Percentiles rank a stretch among this genome's conserved stretches.
phyloP scores from a whole-genome alignment of 2,329 filamentous ascomycete species.

The Ophiostoma perfectum region DNA sequence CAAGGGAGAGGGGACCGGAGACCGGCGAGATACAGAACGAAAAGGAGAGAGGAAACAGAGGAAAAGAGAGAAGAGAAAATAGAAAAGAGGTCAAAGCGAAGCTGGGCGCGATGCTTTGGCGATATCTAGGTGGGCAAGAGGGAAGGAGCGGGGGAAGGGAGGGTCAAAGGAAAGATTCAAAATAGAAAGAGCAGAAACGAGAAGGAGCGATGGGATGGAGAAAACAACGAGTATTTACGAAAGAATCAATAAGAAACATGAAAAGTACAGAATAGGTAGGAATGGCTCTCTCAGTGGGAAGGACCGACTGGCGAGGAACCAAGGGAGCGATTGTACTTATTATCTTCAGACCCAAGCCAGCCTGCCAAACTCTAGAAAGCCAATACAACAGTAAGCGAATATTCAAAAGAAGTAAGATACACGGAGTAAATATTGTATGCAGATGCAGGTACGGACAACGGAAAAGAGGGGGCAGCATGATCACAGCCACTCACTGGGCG shows the following conservation, averaged over 20 bases:
- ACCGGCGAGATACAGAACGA: neutral
- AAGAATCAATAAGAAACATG: neutral
- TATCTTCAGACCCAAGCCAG: neutral
- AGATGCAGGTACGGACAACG: neutral
- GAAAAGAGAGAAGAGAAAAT: neutral
- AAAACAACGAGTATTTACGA: neutral
- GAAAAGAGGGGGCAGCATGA: neutral
- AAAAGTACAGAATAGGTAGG: neutral
- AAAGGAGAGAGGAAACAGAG: neutral
- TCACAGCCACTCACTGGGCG: neutral
- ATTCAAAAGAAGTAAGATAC: neutral
- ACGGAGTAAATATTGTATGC: neutral
- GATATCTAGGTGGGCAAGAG: constrained; percentile 1
- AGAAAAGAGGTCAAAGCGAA: neutral
- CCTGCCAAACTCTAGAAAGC: neutral
- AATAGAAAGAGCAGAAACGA: neutral
- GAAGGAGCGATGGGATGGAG: neutral
- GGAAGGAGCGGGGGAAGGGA: neutral
- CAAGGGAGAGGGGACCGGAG: neutral
- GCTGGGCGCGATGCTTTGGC: neutral
- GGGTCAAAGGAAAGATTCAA: neutral
- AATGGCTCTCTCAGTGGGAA: neutral
- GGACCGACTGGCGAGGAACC: neutral
- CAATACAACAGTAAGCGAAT: neutral
- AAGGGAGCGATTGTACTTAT: neutral